Base-by-base conservation (phyloP, 345 rosid species). In the Cardamine chenopodiifolia region DNA sequence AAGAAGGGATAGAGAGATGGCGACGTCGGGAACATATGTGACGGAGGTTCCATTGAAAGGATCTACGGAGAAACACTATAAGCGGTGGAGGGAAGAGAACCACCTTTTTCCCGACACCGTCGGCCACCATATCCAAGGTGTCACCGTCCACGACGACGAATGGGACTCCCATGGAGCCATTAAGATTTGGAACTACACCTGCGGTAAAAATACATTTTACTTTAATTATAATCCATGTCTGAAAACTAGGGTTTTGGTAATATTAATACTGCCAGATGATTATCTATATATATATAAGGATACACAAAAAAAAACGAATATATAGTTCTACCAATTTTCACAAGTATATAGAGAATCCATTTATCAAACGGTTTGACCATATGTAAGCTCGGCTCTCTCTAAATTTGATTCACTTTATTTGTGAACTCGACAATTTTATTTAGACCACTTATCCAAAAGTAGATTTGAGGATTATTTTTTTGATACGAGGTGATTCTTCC, bases 151-250 rank as follows among this genome's bases (percentile, higher is more conserved):
- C 54, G 80, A 77, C 12, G 80, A 76, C 13, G 68, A 77, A 64
- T 71, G 80, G 76, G 80, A 77, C 62, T 70, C 80, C 25, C 80
- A 77, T 70, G 80, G 80, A 35, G 71, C 80, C 67, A 64, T 77
- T 72, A 77, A 77, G 47, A 70, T 65, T 48, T 77, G 80, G 80
- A 77, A 77, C 67, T 77, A 71, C 54, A 77, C 80, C 15, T 71
- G 76, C 48, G 80, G 80, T 77, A 77, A 25, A 3, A 19, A 28
- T 22, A 53, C 12, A 42, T 4, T 15, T 15, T 29, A 40, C 25
- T 8, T 37, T 13, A 22, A 0, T 14, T 54, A 31, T 8, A 29
- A n/a, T 4, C 6, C 20, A 61, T 0, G 31, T 7, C 19, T 14
- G 2, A 37, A 60, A 37, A 60, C 29, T 60, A 37, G 65, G 18